Base-by-base conservation (phyloP, 2,329 filamentous ascomycete genomes). In the Fonsecaea erecta region DNA sequence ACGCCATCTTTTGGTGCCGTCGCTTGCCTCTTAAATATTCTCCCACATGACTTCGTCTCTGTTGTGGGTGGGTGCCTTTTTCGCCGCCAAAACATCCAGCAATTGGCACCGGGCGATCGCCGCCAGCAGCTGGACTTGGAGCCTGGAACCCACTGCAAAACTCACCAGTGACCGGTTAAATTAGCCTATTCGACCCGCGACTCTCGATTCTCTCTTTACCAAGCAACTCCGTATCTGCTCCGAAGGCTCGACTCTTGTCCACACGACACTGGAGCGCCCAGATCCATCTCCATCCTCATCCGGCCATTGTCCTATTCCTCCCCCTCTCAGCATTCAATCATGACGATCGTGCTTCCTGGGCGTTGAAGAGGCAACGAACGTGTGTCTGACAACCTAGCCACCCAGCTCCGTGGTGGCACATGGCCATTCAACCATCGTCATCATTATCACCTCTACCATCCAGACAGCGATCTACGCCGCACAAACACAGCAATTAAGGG, bases 171-270 rank as follows among this genome's bases (percentile, higher is more conserved):
- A n/a, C 37, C n/a, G 21, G 43, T 24, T 24, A 11, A 24, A 24
- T 48, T 48, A 48, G 43, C 43, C 43, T 48, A 48, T 48, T 48
- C 43, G 43, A 48, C 18, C 21, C 43, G 43, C 43, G 18, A 48
- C 43, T 9, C 43, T 24, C 43, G 43, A 48, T 12, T 40, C 37
- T n/a, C 14, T n/a, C 37, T 40, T n/a, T 11, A n/a, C 18, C 43
- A 24, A 8, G n/a, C n/a, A n/a, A n/a, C n/a, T n/a, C n/a, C n/a
- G n/a, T n/a, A n/a, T n/a, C n/a, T n/a, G n/a, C n/a, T n/a, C n/a
- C n/a, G n/a, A n/a, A n/a, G n/a, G n/a, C n/a, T n/a, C n/a, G n/a
- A n/a, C n/a, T n/a, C n/a, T n/a, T n/a, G n/a, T n/a, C n/a, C n/a
- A n/a, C n/a, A n/a, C n/a, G n/a, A n/a, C n/a, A n/a, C n/a, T n/a